Evolutionary conservation across 495 filamentous ascomycete genomes (phyloP).

Genomic region (Chaetomium cochliodes): DNA sequence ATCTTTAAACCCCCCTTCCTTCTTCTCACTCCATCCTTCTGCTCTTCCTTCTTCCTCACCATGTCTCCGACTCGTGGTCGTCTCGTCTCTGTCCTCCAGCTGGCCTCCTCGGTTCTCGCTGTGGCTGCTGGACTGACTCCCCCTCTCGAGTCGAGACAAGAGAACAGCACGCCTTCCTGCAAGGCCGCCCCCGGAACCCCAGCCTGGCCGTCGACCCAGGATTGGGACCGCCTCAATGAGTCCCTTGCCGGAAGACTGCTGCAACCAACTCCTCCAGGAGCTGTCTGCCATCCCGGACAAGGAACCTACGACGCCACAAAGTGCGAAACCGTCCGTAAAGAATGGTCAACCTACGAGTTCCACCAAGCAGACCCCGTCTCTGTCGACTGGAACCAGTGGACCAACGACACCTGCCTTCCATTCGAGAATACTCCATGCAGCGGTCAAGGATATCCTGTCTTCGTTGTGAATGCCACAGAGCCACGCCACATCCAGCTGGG

Average conservation of each 20-base stretch:
- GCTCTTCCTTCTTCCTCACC: not conserved
- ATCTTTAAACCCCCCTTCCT: not conserved
- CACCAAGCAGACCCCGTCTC: slow-evolving; percentile 42
- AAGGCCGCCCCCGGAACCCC: slow-evolving; percentile 37
- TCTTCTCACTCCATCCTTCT: not conserved
- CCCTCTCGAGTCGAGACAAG: slow-evolving; percentile 6
- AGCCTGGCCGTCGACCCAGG: slow-evolving; percentile 36
- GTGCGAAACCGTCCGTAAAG: slow-evolving; percentile 36
- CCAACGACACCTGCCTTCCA: slow-evolving; percentile 49
- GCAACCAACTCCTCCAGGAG: slow-evolving; percentile 51
- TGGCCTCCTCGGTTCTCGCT: slow-evolving; percentile 5
- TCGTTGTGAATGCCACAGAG: slow-evolving; percentile 48
- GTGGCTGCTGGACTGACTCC: slow-evolving; percentile 1
- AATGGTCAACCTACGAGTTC: slow-evolving; percentile 40
- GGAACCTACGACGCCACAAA: slow-evolving; percentile 35
- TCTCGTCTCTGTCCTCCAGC: slow-evolving; percentile 1
- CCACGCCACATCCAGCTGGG: slow-evolving; percentile 44
- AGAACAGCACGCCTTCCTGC: slow-evolving; percentile 28
- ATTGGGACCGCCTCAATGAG: slow-evolving; percentile 38
- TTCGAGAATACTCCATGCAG: slow-evolving; percentile 37
- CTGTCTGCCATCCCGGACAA: slow-evolving; percentile 53
- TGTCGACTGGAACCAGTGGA: slow-evolving; percentile 43
- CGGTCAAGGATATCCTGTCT: slow-evolving; percentile 48
- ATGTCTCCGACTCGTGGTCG: not conserved
- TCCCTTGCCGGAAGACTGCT: slow-evolving; percentile 52